Percentiles rank a stretch among this genome's conserved stretches.
Conservation (phyloP, 2,329 filamentous ascomycete species). For the Talaromyces piceae region DNA sequence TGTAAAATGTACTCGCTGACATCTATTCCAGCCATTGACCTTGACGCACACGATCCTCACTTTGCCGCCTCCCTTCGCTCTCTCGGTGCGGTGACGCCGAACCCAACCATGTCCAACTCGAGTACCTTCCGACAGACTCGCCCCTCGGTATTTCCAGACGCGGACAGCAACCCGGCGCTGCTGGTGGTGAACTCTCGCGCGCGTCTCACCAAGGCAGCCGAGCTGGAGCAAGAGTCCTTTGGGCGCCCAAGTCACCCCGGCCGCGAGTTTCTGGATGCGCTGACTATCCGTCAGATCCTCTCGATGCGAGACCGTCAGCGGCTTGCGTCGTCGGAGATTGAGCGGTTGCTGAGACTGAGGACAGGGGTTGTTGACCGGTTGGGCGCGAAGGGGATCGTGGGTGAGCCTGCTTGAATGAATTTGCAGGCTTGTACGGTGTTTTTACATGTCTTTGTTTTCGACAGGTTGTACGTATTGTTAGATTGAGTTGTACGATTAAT, state of each 20-base stretch:
- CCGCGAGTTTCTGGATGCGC: constrained; percentile 42
- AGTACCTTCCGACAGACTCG: constrained; percentile 39
- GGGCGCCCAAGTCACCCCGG: constrained; percentile 34
- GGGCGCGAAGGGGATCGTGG: constrained; percentile 29
- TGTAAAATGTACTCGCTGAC: not conserved
- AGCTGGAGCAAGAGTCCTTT: constrained; percentile 47
- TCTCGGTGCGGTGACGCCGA: constrained; percentile 52
- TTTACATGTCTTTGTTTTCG: not conserved
- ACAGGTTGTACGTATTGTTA: not conserved
- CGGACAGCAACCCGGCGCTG: constrained; percentile 52
- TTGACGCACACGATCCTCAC: constrained; percentile 54
- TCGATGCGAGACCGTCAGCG: constrained; percentile 41
- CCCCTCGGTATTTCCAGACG: constrained; percentile 28
- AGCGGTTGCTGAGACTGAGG: constrained; percentile 39
- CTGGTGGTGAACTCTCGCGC: constrained; percentile 46
- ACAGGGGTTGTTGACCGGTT: constrained; percentile 36
- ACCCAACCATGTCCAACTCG: constrained; percentile 49
- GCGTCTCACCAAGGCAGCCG: constrained; percentile 45
- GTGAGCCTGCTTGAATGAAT: constrained; percentile 15
- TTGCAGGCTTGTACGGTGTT: not conserved
- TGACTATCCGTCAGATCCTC: constrained; percentile 43
- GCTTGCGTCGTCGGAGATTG: constrained; percentile 31
- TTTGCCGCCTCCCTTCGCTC: constrained; percentile 74
- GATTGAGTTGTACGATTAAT: too few relatives aligned
- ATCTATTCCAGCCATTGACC: constrained; percentile 44